Evolutionary conservation across 2,329 filamentous ascomycete species (phyloP), one percentile per base, ranked within the genome.

Genomic region (Hypoxylon sp.): DNA sequence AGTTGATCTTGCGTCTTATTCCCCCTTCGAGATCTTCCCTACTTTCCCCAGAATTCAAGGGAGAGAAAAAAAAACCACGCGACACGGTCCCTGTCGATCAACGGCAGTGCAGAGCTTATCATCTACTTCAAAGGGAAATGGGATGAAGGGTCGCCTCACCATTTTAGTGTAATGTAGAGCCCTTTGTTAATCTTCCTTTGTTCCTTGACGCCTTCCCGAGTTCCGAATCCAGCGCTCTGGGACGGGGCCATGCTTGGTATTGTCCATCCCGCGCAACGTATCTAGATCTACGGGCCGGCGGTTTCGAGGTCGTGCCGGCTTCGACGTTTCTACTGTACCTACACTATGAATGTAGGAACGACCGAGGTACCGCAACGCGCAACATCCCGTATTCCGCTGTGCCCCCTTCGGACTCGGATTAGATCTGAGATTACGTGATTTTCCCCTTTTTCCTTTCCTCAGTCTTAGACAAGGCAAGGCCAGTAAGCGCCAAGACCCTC

Each of bases 111-210:
- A 46, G 57, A 46, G 57, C 32, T 50, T 63, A 69, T 69, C 67
- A 63, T 63, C 33, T 69, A 65, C 67, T 64, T 60, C 55, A 69
- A 61, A 54, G 44, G 67, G 64, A 62, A 69, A 59, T 20, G 40
- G n/a, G 20, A 33, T 4, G 18, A 32, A 44, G 53, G 16, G 24
- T 32, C 22, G 16, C 51, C 24, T 51, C 61, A 49, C 45, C 58
- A 42, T 44, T 45, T 42, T 24, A n/a, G n/a, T n/a, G n/a, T n/a
- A n/a, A n/a, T n/a, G n/a, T n/a, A 48, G 42, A 26, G 44, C 28
- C 30, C 9, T 20, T 57, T 30, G 24, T 56, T 28, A 3, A 3
- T 48, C 57, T 24, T 6, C 22, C 16, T 24, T 55, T 16, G 24
- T 32, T 40, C 32, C 45, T 50, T 49, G 16, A 40, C 54, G 46